Percentiles rank a stretch among this genome's conserved stretches.
These are phyloP conservation scores for Cardiosporidium cionae DNA, from an alignment of 169 alveolate genomes.

Conservation along the genomic window DNA sequence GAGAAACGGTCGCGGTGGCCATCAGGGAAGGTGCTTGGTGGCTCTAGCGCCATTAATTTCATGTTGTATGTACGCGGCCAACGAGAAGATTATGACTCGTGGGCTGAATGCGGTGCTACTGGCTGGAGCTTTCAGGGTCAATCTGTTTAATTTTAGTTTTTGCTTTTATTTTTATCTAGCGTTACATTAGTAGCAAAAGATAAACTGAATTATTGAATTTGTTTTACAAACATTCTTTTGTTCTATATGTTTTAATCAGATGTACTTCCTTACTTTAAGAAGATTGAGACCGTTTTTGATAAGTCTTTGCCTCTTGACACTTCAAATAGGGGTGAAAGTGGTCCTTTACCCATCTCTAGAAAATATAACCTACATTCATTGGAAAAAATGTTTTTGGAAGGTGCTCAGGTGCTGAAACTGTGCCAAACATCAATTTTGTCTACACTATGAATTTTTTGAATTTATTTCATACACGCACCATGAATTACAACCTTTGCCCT, in stretches of 20 bases:
- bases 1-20: conserved; percentile 9
- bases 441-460: neutral
- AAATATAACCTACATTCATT: neutral
- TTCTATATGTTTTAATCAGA: no score
- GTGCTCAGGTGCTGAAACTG: neutral
- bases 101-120: conserved; percentile 1
- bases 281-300: neutral
- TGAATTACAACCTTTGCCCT: neutral
- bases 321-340: no score
- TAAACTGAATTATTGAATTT: neutral
- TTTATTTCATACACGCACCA: neutral
- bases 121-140: neutral
- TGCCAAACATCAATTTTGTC: neutral
- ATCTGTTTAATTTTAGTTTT: neutral
- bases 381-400: neutral
- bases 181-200: neutral
- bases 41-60: conserved; percentile 16
- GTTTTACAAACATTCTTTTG: no score
- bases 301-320: neutral
- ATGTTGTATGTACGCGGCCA: conserved; percentile 28
- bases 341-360: neutral
- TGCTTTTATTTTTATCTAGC: neutral
- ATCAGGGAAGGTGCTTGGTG: conserved; percentile 20
- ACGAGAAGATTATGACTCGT: conserved; percentile 12
- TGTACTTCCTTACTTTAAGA: neutral